Base-by-base conservation (phyloP, 1,284 basidiomycete genomes). In the Malassezia dermatis region DNA sequence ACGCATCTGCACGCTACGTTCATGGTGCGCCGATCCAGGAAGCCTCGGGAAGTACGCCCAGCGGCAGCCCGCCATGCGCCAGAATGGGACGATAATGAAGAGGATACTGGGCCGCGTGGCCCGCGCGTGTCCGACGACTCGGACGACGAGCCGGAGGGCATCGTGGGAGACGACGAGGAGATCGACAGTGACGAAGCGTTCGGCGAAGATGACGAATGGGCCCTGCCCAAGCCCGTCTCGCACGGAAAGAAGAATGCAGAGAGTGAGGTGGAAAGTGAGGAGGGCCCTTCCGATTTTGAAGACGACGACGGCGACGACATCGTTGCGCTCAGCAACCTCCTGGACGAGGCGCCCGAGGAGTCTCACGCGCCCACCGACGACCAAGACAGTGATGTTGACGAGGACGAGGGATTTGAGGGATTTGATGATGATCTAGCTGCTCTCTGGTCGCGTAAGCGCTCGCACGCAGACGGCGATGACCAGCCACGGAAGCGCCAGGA, bases 401-500 rank as follows among this genome's bases (percentile, higher is more conserved):
- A 63, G 32, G 61, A 53, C 8, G 55, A 49, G 19, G 48, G 31
- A 13, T 39, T 39, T 10, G 50, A 44, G 8, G 48, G 48, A 12
- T 48, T 48, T 17, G 56, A 53, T 21, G 50, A 56, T 10, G 55
- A 63, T 47, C 32, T 50, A n/a, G 55, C 23, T 12, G 32, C 32
- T 24, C 21, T 48, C 6, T 35, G 23, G 34, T 21, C 32, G 8
- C 32, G 34, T 13, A 48, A 48, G 34, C 46, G 46, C 35, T 28
- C 46, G 15, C 34, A 27, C n/a, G 17, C 31, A 1, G 46, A 48
- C 13, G 46, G 34, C 19, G 34, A 35, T 11, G 17, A 39, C 23
- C 56, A 11, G 54, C 58, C 21, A 50, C 57, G 11, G 12, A 59
- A 40, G 59, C 81, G 83, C 13, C 71, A 84, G 1, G 88, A 90